Percentiles rank a stretch among this genome's conserved stretches.
Conservation (phyloP, 148 eudicot genomes). For the Diospyros kaki region DNA sequence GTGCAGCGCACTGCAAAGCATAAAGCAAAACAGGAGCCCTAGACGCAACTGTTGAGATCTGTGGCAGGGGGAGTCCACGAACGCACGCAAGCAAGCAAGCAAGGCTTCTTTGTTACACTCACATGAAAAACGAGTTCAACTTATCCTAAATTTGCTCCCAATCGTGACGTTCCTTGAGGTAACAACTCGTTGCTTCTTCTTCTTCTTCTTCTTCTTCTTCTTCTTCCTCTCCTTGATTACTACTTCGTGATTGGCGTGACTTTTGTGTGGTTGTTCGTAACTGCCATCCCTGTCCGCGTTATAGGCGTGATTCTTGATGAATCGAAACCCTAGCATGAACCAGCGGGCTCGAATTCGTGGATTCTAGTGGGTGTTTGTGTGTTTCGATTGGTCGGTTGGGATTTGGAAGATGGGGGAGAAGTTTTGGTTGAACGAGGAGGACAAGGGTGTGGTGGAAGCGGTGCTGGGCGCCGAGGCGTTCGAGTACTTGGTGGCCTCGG, state of each 20-base stretch:
- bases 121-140: conserved; percentile 12
- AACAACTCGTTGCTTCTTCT: neutral
- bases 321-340: neutral
- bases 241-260: no score
- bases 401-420: conserved; percentile 49
- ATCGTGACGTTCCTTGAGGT: neutral
- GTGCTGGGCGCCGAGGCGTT: conserved; percentile 73
- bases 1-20: no score
- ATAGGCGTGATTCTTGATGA: neutral
- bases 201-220: conserved; percentile 6
- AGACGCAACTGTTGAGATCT: neutral
- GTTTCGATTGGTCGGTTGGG: neutral
- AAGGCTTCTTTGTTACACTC: neutral
- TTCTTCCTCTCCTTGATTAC: neutral
- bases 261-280: no score
- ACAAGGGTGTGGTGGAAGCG: conserved; percentile 54
- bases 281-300: no score
- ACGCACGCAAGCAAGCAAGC: neutral
- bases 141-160: neutral
- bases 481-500: conserved; percentile 58
- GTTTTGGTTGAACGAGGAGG: conserved; percentile 57
- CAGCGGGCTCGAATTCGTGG: neutral
- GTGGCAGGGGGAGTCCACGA: no score
- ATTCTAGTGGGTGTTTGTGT: neutral
- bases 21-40: neutral